phyloP scores from a whole-genome alignment of 768 basidiomycete species.

The Crepidotus variabilis region DNA sequence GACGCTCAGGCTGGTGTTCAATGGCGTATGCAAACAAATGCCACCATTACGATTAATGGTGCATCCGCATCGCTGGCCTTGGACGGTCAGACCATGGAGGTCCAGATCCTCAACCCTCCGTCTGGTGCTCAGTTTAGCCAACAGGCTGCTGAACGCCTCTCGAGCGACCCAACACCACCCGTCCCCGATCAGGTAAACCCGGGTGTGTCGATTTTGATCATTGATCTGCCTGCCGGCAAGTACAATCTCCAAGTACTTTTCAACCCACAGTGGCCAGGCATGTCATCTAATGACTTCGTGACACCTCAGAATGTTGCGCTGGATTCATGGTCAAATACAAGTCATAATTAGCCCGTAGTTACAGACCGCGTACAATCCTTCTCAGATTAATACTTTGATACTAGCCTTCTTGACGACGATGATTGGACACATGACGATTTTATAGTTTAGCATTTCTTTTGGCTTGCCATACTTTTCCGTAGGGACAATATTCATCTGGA shows the following conservation, averaged over 20 bases:
- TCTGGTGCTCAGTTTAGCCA: constrained; percentile 64
- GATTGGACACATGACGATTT: constrained; percentile 1
- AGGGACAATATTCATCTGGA: constrained; percentile 5
- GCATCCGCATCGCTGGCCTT: constrained; percentile 74
- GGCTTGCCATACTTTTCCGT: not conserved
- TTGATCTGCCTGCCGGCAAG: constrained; percentile 65
- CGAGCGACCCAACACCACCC: constrained; percentile 58
- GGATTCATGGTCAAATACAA: constrained; percentile 71
- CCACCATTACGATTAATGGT: constrained; percentile 57
- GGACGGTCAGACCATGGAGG: constrained; percentile 61
- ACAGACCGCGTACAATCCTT: constrained; percentile 8
- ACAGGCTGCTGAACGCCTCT: constrained; percentile 49
- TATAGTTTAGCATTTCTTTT: not conserved
- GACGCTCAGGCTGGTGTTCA: constrained; percentile 51
- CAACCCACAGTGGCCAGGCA: constrained; percentile 87
- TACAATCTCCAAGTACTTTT: constrained; percentile 84
- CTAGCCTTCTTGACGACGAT: not conserved
- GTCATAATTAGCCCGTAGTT: constrained; percentile 53
- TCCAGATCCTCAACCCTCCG: constrained; percentile 65
- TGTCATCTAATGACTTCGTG: constrained; percentile 53
- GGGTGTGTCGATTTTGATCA: constrained; percentile 74
- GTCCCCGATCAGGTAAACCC: constrained; percentile 70
- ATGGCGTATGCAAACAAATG: constrained; percentile 98
- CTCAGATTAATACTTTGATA: not conserved
- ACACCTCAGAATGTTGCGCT: constrained; percentile 71